Evolutionary conservation across 2,329 filamentous ascomycete species (phyloP).

Genomic region (Lasiodiplodia sp.): DNA sequence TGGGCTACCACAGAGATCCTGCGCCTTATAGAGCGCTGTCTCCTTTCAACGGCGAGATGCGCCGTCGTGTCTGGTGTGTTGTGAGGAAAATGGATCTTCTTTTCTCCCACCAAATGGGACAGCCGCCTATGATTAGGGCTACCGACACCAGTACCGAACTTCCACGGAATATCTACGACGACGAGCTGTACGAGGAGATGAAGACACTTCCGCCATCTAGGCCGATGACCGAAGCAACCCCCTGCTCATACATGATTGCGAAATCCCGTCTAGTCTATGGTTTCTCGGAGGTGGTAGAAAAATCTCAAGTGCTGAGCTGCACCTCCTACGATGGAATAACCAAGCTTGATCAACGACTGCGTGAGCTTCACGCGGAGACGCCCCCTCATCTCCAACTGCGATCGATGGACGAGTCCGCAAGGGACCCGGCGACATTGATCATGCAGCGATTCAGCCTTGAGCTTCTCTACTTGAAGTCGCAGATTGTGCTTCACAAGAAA

Average conservation of each 20-base stretch:
- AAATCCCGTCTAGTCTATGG: conserved; percentile 73
- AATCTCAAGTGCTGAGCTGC: conserved; percentile 66
- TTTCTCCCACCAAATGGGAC: conserved; percentile 75
- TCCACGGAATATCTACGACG: conserved; percentile 81
- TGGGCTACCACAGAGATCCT: conserved; percentile 81
- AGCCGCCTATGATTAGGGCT: conserved; percentile 72
- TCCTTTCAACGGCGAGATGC: conserved; percentile 78
- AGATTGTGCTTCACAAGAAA: conserved; percentile 87
- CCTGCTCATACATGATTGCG: conserved; percentile 79
- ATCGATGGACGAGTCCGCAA: conserved; percentile 73
- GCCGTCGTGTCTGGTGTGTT: conserved; percentile 69
- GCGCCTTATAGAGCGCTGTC: conserved; percentile 75
- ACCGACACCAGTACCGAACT: conserved; percentile 78
- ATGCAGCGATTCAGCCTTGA: conserved; percentile 86
- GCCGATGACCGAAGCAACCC: conserved; percentile 74
- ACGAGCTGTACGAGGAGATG: conserved; percentile 75
- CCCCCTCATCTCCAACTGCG: conserved; percentile 82
- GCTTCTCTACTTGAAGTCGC: conserved; percentile 84
- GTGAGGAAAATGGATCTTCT: conserved; percentile 77
- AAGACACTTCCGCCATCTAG: conserved; percentile 72
- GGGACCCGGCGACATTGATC: conserved; percentile 72
- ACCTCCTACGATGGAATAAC: conserved; percentile 68
- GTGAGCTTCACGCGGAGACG: conserved; percentile 68
- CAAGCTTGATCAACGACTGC: conserved; percentile 65
- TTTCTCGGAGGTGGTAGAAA: conserved; percentile 75